A percentile compares a stretch with the other conserved stretches of the same genome.
phyloP scores from a whole-genome alignment of 2,329 filamentous ascomycete genomes.

The Exophiala alcalophila region DNA sequence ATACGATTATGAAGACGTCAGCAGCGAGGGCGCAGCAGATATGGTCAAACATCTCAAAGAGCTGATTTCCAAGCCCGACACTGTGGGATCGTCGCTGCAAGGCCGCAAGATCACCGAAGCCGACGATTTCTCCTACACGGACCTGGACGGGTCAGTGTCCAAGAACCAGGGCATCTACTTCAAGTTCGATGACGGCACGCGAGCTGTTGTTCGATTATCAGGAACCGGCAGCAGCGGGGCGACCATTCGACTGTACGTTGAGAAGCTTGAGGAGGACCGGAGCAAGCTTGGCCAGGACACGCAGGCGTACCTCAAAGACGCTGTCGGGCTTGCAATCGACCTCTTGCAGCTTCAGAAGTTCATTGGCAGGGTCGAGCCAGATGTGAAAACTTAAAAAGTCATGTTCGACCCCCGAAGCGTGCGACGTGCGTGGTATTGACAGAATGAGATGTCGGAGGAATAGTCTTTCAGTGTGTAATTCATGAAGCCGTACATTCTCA shows the following conservation, averaged over 20 bases:
- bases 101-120: conserved; percentile 84
- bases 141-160: conserved; percentile 93
- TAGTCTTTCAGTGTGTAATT: too few relatives aligned
- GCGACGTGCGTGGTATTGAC: too few relatives aligned
- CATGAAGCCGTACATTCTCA: too few relatives aligned
- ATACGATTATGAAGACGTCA: conserved; percentile 96
- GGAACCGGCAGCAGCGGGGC: conserved; percentile 93
- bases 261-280: conserved; percentile 85
- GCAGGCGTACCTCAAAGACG: conserved; percentile 89
- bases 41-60: conserved; percentile 77
- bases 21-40: conserved; percentile 86
- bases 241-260: conserved; percentile 94
- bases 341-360: conserved; percentile 92
- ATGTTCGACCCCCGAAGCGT: too few relatives aligned
- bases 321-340: conserved; percentile 78
- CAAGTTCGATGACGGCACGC: conserved; percentile 89
- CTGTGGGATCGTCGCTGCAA: conserved; percentile 77
- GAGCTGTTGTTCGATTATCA: conserved; percentile 90
- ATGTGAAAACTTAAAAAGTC: conserved; percentile 79
- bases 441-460: too few relatives aligned
- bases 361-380: conserved; percentile 85
- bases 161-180: conserved; percentile 95
- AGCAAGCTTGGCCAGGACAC: conserved; percentile 76
- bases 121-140: conserved; percentile 96
- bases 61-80: conserved; percentile 69